These are phyloP conservation scores for Camelina laxa DNA, from an alignment of 345 rosid species.

Conservation along the genomic window DNA sequence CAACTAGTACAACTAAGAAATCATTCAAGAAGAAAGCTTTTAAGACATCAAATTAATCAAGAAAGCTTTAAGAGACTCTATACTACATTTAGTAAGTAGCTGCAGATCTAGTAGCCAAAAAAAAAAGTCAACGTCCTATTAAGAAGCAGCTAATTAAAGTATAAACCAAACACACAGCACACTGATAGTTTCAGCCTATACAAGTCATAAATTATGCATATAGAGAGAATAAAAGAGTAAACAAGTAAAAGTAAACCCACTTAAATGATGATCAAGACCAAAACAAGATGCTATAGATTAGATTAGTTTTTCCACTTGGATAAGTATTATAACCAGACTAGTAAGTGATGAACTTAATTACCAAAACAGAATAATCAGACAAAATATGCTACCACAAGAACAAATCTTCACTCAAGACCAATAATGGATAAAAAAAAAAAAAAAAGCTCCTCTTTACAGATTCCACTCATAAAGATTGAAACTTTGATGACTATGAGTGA, in stretches of 20 bases:
- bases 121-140: slow-evolving; percentile 1
- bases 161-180: slow-evolving; percentile 6
- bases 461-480: slow-evolving; percentile 15
- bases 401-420: slow-evolving; percentile 23
- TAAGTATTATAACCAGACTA: slow-evolving; percentile 16
- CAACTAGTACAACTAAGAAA: background rate
- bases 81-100: background rate
- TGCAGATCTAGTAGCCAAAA: slow-evolving; percentile 5
- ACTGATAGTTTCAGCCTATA: background rate
- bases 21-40: slow-evolving; percentile 12
- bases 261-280: slow-evolving; percentile 29
- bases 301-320: slow-evolving; percentile 14
- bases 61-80: slow-evolving; percentile 17
- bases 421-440: background rate
- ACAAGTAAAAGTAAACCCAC: slow-evolving; percentile 8
- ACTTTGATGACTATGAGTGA: slow-evolving; percentile 9
- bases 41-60: background rate
- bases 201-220: background rate
- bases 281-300: slow-evolving; percentile 30
- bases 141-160: slow-evolving; percentile 19
- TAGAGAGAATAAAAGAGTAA: slow-evolving; percentile 10
- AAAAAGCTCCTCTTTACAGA: background rate
- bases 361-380: slow-evolving; percentile 37
- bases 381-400: slow-evolving; percentile 24
- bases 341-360: slow-evolving; percentile 20